These are phyloP conservation scores for Amoeboaphelidium protococcarum DNA, from an alignment of 371 early-diverging fungal species.

Conservation along the genomic window DNA sequence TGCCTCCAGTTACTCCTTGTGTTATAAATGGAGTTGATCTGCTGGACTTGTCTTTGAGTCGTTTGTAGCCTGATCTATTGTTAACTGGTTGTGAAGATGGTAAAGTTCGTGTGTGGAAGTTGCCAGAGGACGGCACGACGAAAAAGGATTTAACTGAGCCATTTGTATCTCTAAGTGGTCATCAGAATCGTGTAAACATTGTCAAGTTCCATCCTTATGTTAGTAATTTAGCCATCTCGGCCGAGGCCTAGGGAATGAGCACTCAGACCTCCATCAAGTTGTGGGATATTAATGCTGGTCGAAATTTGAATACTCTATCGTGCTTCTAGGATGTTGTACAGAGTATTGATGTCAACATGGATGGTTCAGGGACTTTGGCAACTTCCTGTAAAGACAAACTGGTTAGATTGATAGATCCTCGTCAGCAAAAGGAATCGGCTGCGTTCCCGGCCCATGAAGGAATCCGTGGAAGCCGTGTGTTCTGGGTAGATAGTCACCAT, in stretches of 20 bases:
- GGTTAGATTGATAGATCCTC: neutral
- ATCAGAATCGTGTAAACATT: neutral
- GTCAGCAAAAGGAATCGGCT: neutral
- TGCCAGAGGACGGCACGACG: slow-evolving; percentile 30
- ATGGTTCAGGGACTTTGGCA: neutral
- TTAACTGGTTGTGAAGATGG: slow-evolving; percentile 29
- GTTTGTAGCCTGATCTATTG: slow-evolving; percentile 30
- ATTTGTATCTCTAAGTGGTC: neutral
- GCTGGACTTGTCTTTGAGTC: slow-evolving; percentile 1
- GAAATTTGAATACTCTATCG: too few relatives aligned
- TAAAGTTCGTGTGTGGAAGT: slow-evolving; percentile 34
- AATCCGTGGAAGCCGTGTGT: neutral
- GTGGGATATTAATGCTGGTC: too few relatives aligned
- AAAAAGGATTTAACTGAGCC: slow-evolving; percentile 7
- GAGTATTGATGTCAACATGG: neutral
- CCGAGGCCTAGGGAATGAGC: too few relatives aligned
- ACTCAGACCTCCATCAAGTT: too few relatives aligned
- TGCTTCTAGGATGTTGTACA: neutral
- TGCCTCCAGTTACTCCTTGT: slow-evolving; percentile 27
- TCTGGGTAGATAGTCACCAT: neutral
- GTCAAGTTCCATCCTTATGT: neutral
- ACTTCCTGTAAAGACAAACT: neutral
- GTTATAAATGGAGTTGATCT: slow-evolving; percentile 12
- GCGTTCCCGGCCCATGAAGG: neutral
- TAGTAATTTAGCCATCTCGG: slow-evolving; percentile 4